Evolutionary conservation across 805 yeast genomes (phyloP).

Genomic region (Ogataea paradorogensis): DNA sequence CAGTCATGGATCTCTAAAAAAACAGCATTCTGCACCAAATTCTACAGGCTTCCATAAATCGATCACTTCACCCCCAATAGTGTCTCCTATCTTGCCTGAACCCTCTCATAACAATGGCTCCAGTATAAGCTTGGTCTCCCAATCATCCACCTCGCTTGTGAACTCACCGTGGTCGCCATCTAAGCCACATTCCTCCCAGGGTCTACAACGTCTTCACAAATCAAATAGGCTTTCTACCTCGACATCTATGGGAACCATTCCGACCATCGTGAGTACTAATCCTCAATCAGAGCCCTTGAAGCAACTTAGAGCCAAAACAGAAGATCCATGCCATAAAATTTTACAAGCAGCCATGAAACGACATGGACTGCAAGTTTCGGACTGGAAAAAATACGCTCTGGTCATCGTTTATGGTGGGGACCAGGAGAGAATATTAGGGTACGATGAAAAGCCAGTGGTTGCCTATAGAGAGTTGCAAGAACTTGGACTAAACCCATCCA

Average conservation of each 20-base stretch:
- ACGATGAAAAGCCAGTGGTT: slow-evolving; percentile 84
- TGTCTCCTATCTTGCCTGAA: slow-evolving; percentile 19
- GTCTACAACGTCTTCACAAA: slow-evolving; percentile 8
- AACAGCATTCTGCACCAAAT: slow-evolving; percentile 5
- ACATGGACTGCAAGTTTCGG: slow-evolving; percentile 72
- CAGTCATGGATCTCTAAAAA: slow-evolving; percentile 6
- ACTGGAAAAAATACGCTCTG: slow-evolving; percentile 85
- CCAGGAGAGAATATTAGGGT: slow-evolving; percentile 75
- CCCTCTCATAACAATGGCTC: slow-evolving; percentile 7
- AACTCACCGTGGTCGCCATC: slow-evolving; percentile 10
- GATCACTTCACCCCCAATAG: slow-evolving; percentile 19
- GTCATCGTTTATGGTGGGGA: slow-evolving; percentile 92
- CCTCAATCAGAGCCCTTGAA: slow-evolving; percentile 63
- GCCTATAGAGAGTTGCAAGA: slow-evolving; percentile 83
- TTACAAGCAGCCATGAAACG: slow-evolving; percentile 85
- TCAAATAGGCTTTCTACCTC: slow-evolving; percentile 10
- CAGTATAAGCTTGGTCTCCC: slow-evolving; percentile 1
- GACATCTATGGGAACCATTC: slow-evolving; percentile 12
- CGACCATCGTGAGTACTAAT: slow-evolving; percentile 2
- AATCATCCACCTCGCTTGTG: slow-evolving; percentile 6
- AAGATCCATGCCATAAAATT: slow-evolving; percentile 87
- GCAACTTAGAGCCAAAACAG: slow-evolving; percentile 79
- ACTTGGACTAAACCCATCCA: slow-evolving; percentile 83
- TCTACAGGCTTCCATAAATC: slow-evolving; percentile 13
- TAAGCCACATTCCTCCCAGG: slow-evolving; percentile 5